Base-by-base conservation (phyloP, 1,284 basidiomycete species). In the Malassezia slooffiae region DNA sequence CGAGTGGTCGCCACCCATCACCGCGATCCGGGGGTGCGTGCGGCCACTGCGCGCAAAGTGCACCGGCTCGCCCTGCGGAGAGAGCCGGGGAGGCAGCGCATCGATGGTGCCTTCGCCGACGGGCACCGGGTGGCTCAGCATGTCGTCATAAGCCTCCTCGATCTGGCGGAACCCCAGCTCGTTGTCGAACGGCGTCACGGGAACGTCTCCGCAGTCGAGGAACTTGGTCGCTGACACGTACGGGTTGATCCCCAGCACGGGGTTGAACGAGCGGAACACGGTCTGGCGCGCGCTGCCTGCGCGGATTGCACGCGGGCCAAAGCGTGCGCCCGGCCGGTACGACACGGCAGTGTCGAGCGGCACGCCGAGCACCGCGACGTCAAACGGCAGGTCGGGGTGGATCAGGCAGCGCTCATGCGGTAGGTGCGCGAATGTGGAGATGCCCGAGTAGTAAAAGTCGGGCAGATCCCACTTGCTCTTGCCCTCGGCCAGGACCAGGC, bases 1-100 rank as follows among this genome's bases (percentile, higher is more conserved):
- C 4, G 72, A 73, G 52, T 74, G 72, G 47, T 74, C 72, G 12
- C 73, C 72, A 2, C 73, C 72, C 16, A 73, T 58, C 5, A 71
- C 65, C 12, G 74, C 64, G 38, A 74, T 67, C 16, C 72, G 61
- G 8, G 71, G 71, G 32, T 66, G 61, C 10, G 57, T 34, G 30
- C 49, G 42, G 37, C 41, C 36, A 28, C 57, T 54, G 17, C 48
- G 44, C 19, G 62, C 48, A 9, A 55, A 33, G 6, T 10, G 41
- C 37, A 12, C 29, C 2, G 8, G 45, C 23, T 19, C 34, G 28
- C 28, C 30, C 10, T 34, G 17, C 11, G 20, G 10, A 6, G 8
- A 31, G 24, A n/a, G n/a, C 24, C n/a, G 41, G 34, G 2, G 49
- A 38, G 4, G 47, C 52, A 12, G 50, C 38, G 13, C 31, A 22